Conservation (phyloP, 169 alveolate genomes). For the Cryptosporidium baileyi region DNA sequence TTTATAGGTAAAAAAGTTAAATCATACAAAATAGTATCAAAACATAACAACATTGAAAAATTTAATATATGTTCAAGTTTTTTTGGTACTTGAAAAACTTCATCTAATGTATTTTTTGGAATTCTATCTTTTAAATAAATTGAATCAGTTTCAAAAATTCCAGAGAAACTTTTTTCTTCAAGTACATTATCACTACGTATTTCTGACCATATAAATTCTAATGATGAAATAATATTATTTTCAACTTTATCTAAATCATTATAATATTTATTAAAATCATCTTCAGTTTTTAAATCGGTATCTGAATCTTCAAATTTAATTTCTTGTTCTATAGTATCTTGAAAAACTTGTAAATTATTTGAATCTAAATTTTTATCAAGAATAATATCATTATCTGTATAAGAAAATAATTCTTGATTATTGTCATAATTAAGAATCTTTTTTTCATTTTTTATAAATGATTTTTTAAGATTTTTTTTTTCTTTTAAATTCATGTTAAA, state of each 20-base stretch:
- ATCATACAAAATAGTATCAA: constrained; percentile 76
- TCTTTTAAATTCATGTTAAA: no score
- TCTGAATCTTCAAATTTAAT: neutral
- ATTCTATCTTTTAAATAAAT: neutral
- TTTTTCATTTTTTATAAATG: no score
- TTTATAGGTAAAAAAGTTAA: constrained; percentile 76
- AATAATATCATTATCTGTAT: neutral
- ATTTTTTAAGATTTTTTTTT: no score
- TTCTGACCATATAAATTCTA: constrained; percentile 67
- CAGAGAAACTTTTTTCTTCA: neutral
- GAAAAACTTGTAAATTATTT: neutral
- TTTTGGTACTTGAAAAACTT: constrained; percentile 58
- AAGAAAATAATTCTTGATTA: no score
- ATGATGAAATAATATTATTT: constrained; percentile 31
- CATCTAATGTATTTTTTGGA: constrained; percentile 44
- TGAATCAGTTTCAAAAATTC: neutral
- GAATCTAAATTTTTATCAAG: neutral
- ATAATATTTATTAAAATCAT: constrained; percentile 2
- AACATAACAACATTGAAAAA: constrained; percentile 72
- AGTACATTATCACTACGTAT: constrained; percentile 48
- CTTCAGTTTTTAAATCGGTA: neutral
- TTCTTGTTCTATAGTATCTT: neutral
- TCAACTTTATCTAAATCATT: neutral
- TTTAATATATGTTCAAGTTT: constrained; percentile 57
- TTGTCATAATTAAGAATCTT: no score